Base-by-base conservation (phyloP, 2,329 filamentous ascomycete species). In the Ceratocystis albifundus region DNA sequence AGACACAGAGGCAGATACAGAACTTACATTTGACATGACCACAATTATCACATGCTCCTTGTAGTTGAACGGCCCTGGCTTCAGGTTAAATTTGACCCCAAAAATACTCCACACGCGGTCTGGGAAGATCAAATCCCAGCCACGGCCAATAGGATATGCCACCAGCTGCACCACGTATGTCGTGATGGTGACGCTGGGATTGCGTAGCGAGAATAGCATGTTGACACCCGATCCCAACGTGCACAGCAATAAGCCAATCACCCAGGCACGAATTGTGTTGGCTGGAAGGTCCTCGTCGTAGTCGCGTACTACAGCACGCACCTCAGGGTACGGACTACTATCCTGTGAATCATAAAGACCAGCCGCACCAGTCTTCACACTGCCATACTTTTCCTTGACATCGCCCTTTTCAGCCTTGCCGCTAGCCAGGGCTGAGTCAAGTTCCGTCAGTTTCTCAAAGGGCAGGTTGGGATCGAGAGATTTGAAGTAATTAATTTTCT, bases 301-400 rank as follows among this genome's bases (percentile, higher is more conserved):
- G 72, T 87, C 87, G 68, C 82, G 77, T 20, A 88, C 85, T 20
- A 85, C 82, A 30, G 84, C 82, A 70, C 85, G 82, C 65, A 87
- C 85, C 75, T 87, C 84, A 46, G 84, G 83, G 71, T 87, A 88
- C 1, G 85, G 85, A 61, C 84, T 87, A 73, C 87, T 84, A 67
- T 87, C 84, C 72, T 86, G 79, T 71, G 85, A 77, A 25, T 25
- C 50, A 7, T 53, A n/a, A n/a, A 53, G 48, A 25, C 12, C 25
- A 67, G 82, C 74, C 61, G 82, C 81, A 70, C 82, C 79, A 70
- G 85, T 82, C 41, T 50, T 61, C 74, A 65, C 20, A 36, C 61
- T 55, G 12, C 81, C 82, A 3, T 53, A 50, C 50, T 55, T 55
- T 3, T 20, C 20, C 25, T 55, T 55, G 50, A 25, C 12, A 25